Conservation (phyloP, 1,139 yeast genomes). For the Trichomonascaceae sp. region DNA sequence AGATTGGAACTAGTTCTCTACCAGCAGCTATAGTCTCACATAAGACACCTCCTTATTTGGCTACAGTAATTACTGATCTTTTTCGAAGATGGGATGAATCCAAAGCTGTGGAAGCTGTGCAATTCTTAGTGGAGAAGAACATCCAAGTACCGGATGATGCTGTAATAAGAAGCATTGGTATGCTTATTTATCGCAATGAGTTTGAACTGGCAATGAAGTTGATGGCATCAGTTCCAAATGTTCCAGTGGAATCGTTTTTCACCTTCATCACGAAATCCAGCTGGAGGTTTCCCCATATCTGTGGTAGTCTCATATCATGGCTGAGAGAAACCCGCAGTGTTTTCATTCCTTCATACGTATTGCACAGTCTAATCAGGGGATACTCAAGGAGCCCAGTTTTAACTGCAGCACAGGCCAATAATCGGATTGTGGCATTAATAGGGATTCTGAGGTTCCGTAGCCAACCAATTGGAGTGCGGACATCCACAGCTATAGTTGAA, state of each 20-base stretch:
- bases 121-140: constrained; percentile 8
- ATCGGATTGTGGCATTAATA: constrained; percentile 15
- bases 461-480: constrained; percentile 11
- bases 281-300: constrained; percentile 12
- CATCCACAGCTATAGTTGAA: constrained; percentile 15
- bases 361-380: constrained; percentile 17
- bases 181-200: constrained; percentile 11
- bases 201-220: constrained; percentile 13
- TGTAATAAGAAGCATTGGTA: constrained; percentile 6
- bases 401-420: constrained; percentile 15
- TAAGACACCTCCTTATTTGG: background rate
- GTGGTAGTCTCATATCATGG: constrained; percentile 16
- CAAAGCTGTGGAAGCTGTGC: constrained; percentile 11
- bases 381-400: constrained; percentile 17
- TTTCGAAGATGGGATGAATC: constrained; percentile 13
- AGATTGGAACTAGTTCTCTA: background rate
- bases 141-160: constrained; percentile 11
- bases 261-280: constrained; percentile 12
- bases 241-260: constrained; percentile 11
- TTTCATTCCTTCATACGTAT: constrained; percentile 14
- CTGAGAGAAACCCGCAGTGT: constrained; percentile 11
- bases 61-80: constrained; percentile 11
- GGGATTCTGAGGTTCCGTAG: constrained; percentile 15
- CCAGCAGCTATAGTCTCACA: background rate
- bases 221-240: constrained; percentile 10